These are phyloP conservation scores for Peribolospora kevripleyi DNA, from an alignment of 768 basidiomycete genomes.

Conservation along the genomic window DNA sequence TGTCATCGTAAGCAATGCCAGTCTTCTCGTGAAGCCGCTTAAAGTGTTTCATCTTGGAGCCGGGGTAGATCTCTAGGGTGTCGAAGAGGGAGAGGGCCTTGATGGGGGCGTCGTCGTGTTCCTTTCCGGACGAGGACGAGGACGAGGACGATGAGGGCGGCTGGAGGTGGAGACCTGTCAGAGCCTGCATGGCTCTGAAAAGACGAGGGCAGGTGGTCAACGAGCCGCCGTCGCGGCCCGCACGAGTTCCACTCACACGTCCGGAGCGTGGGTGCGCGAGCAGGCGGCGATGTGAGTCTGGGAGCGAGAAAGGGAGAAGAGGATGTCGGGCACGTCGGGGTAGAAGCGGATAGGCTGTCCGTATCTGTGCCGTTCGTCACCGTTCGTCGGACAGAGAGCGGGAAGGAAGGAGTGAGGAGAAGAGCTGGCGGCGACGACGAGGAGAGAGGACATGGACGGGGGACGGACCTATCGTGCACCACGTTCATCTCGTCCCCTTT, in stretches of 20 bases:
- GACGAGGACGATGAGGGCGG: too few species aligned
- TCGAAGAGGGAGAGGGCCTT: slow-evolving; percentile 20
- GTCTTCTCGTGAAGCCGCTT: slow-evolving; percentile 45
- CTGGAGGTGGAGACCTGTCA: too few species aligned
- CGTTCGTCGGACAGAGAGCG: neutral
- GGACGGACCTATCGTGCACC: slow-evolving; percentile 17
- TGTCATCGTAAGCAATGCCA: slow-evolving; percentile 51
- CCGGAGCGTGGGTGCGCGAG: slow-evolving; percentile 48
- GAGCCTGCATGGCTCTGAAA: too few species aligned
- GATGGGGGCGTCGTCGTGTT: slow-evolving; percentile 12
- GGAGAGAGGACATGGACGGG: neutral
- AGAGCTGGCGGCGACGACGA: neutral
- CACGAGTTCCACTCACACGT: slow-evolving; percentile 48
- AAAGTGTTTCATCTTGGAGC: slow-evolving; percentile 64
- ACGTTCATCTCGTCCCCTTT: slow-evolving; percentile 18
- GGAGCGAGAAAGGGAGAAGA: slow-evolving; percentile 80
- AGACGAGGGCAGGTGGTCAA: too few species aligned
- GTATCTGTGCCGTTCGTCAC: slow-evolving; percentile 21
- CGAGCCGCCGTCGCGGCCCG: neutral
- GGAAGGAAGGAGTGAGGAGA: neutral
- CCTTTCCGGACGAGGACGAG: neutral
- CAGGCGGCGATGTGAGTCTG: slow-evolving; percentile 96
- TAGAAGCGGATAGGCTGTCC: slow-evolving; percentile 43
- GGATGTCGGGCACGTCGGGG: slow-evolving; percentile 50
- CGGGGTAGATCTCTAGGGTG: slow-evolving; percentile 27